Evolutionary conservation across 78 protist species (phyloP), one percentile per base, ranked within the genome.

Genomic region (Diacronema lutheri): DNA sequence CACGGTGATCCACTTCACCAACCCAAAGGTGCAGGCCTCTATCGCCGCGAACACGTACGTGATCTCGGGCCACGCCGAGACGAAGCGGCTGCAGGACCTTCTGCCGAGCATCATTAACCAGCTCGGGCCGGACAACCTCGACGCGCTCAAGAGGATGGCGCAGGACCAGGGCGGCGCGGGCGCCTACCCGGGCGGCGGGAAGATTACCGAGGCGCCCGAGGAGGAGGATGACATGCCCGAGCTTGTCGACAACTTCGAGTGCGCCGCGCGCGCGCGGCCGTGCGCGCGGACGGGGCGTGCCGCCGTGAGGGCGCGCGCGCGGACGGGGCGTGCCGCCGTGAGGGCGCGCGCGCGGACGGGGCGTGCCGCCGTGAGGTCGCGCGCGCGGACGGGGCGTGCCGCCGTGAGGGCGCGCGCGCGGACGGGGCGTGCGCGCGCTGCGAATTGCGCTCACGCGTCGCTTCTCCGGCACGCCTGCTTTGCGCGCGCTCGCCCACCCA

Each of bases 91-190:
- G 41, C 90, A 88, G 38, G 91, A 88, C 33, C 87, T 88, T 29
- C 87, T 88, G 25, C 91, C 91, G 11, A 88, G 91, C 65, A 88
- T 88, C 88, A 77, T 88, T 86, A 83, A 79, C 84, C 91, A 88
- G 79, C 77, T 88, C 40, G 91, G 88, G 4, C 88, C 84, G n/a
- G 91, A 88, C 83, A 88, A 88, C 87, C 84, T 88, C 29, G 89
- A 57, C 55, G n/a, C 83, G 64, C 46, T 88, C 21, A 86, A 86
- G 78, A 86, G 76, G 85, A 46, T 86, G 16, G 85, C 83, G 31
- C 79, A 74, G 84, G n/a, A 56, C 66, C 66, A 61, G 62, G 37
- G 23, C 23, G 4, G 6, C 14, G 56, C 64, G 33, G 46, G 50
- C 38, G 41, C 6, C 21, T 41, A 71, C 5, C 64, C 64, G 37